These are phyloP conservation scores for Hymenoscyphus linearis DNA, from an alignment of 2,329 filamentous ascomycete genomes.

Conservation along the genomic window DNA sequence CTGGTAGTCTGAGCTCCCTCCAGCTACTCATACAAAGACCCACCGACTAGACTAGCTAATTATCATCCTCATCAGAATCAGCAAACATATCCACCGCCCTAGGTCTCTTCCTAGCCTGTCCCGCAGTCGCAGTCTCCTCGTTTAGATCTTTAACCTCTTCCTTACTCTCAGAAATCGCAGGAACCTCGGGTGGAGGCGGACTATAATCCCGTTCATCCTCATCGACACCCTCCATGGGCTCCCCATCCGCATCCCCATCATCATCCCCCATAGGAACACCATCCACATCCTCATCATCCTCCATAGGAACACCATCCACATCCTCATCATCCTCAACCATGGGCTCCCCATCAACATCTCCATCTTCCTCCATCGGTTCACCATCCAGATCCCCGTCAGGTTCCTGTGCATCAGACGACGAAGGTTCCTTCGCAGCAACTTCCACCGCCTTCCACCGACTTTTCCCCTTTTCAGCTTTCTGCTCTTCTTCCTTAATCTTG, in stretches of 20 bases:
- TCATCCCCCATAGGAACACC: constrained; percentile 39
- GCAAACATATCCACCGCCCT: constrained; percentile 86
- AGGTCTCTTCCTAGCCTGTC: constrained; percentile 38
- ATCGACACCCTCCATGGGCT: constrained; percentile 24
- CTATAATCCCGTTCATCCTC: constrained; percentile 22
- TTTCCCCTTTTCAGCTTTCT: constrained; percentile 27
- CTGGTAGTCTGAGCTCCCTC: too few relatives aligned
- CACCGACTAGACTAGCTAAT: background rate
- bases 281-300: constrained; percentile 32
- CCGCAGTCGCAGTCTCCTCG: constrained; percentile 11
- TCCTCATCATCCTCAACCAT: constrained; percentile 39
- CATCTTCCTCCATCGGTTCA: constrained; percentile 37
- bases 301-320: constrained; percentile 31
- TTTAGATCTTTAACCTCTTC: background rate
- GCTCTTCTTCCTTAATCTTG: constrained; percentile 30
- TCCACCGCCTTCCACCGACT: constrained; percentile 36
- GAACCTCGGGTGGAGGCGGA: background rate
- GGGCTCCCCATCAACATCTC: constrained; percentile 32
- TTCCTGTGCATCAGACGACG: constrained; percentile 39
- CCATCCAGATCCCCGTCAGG: constrained; percentile 42
- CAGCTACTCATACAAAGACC: background rate
- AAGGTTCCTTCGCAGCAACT: constrained; percentile 31
- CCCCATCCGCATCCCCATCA: constrained; percentile 33
- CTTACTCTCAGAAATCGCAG: constrained; percentile 4
- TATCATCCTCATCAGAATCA: constrained; percentile 47